These are phyloP conservation scores for Tagetes patula DNA, from an alignment of 129 eudicot species.

Conservation along the genomic window DNA sequence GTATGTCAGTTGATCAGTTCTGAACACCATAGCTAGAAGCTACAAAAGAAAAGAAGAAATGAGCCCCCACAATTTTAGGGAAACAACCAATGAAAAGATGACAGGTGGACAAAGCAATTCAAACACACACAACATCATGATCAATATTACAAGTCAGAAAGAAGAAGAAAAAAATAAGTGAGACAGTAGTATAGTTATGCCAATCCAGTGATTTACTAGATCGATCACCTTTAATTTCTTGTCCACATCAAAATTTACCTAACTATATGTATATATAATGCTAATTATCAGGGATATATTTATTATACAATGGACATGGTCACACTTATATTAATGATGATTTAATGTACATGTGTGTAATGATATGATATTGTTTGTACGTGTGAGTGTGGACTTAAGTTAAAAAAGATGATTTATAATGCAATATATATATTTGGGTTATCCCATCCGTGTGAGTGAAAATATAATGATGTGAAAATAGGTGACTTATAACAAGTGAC, in stretches of 20 bases:
- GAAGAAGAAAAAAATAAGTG: conserved; percentile 17
- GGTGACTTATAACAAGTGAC: too few species aligned
- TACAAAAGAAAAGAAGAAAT: conserved; percentile 12
- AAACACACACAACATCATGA: conserved; percentile 26
- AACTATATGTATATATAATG: background rate
- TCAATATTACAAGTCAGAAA: conserved; percentile 28
- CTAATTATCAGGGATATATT: too few species aligned
- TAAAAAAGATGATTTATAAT: too few species aligned
- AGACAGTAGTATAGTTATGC: conserved; percentile 20
- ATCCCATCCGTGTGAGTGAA: too few species aligned
- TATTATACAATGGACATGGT: too few species aligned
- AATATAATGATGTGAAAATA: too few species aligned
- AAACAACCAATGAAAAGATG: conserved; percentile 28
- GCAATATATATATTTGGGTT: too few species aligned
- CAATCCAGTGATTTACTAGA: conserved; percentile 20
- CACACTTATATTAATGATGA: too few species aligned
- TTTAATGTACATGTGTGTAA: too few species aligned
- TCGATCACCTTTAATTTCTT: conserved; percentile 26
- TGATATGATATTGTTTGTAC: too few species aligned
- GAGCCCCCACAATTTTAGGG: conserved; percentile 35
- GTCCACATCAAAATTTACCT: conserved; percentile 29
- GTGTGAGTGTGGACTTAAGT: too few species aligned
- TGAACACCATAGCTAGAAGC: conserved; percentile 18
- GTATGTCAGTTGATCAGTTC: background rate
- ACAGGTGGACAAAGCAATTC: conserved; percentile 15